Base-by-base conservation (phyloP, 202 grass and related monocot genomes). In the Miscanthus sacchariflorus region DNA sequence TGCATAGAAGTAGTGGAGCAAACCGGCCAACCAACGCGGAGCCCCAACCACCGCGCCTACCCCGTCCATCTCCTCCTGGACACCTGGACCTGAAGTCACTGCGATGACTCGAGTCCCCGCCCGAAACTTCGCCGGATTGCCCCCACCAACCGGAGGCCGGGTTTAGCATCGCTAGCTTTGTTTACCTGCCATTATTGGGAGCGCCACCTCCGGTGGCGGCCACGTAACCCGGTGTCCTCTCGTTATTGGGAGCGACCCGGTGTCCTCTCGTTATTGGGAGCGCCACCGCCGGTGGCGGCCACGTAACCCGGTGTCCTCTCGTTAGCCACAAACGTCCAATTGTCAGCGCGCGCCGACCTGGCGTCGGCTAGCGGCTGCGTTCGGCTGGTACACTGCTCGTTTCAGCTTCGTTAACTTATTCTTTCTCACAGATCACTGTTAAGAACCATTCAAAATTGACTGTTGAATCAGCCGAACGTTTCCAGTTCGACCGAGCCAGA, bases 401-500 rank as follows among this genome's bases (percentile, higher is more conserved):
- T 30, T 30, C 28, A 30, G 28, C 28, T 30, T 30, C 28, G 28
- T 30, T 30, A 30, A n/a, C n/a, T n/a, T n/a, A n/a, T n/a, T n/a
- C n/a, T n/a, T n/a, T n/a, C n/a, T n/a, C n/a, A n/a, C n/a, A n/a
- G n/a, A n/a, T n/a, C n/a, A n/a, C n/a, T n/a, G n/a, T n/a, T n/a
- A n/a, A n/a, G n/a, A n/a, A n/a, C n/a, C n/a, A n/a, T n/a, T n/a
- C n/a, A n/a, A n/a, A n/a, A n/a, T n/a, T n/a, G n/a, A n/a, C n/a
- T n/a, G n/a, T n/a, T n/a, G n/a, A n/a, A n/a, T n/a, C n/a, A n/a
- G n/a, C n/a, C n/a, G n/a, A n/a, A n/a, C 74, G 74, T 77, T 87
- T 89, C 90, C 85, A 77, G 30, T 27, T 36, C 28, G 46, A 24
- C n/a, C 44, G 7, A 8, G 21, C 40, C 81, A 12, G 11, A 13